Conservation (phyloP, 345 rosid species). For the Acer saccharum region DNA sequence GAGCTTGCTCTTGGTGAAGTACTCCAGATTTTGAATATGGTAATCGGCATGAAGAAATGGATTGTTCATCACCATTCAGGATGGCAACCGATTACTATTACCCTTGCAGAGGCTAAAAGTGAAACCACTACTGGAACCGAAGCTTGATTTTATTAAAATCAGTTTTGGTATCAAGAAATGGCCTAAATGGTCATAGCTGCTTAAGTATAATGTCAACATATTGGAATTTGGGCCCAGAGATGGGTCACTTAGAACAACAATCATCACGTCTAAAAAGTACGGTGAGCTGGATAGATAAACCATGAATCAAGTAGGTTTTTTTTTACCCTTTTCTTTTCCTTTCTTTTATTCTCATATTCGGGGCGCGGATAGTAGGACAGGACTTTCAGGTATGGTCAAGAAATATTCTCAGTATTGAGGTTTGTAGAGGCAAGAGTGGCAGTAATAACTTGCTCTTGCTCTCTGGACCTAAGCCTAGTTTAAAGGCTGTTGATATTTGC, state of each 20-base stretch:
- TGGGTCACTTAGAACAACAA: conserved; percentile 18
- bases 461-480: neutral
- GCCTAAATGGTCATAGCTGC: conserved; percentile 20
- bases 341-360: neutral
- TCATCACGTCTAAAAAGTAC: neutral
- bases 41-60: conserved; percentile 63
- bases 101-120: conserved; percentile 40
- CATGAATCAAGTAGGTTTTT: conserved; percentile 9
- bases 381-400: neutral
- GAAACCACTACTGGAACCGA: conserved; percentile 27
- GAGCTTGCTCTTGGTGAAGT: conserved; percentile 64
- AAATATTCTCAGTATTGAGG: neutral
- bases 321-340: neutral
- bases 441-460: conserved; percentile 18
- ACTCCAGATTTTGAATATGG: conserved; percentile 70
- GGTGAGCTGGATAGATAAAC: conserved; percentile 5
- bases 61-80: conserved; percentile 62
- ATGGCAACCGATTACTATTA: conserved; percentile 76
- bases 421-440: conserved; percentile 8
- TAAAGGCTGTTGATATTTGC: neutral
- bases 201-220: neutral
- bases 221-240: neutral
- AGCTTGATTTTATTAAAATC: conserved; percentile 25
- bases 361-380: conserved; percentile 13
- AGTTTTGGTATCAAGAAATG: conserved; percentile 19